These are phyloP conservation scores for Aspergillus tamarii DNA, from an alignment of 2,329 filamentous ascomycete species.

Conservation along the genomic window DNA sequence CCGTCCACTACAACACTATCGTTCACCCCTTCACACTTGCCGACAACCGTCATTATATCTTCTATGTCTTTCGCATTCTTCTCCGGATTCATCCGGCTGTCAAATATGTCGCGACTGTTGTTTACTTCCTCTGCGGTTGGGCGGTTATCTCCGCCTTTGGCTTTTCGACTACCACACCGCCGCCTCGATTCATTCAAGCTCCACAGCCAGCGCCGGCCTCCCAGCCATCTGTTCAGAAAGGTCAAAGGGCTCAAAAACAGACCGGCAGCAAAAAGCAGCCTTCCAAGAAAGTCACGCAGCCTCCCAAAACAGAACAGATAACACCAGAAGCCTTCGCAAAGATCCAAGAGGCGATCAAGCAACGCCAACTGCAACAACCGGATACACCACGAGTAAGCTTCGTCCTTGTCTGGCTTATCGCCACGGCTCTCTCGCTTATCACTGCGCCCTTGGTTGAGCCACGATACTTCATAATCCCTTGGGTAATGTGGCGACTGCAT, in stretches of 20 bases:
- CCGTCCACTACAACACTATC: constrained; percentile 83
- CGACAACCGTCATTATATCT: constrained; percentile 96
- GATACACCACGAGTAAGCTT: constrained; percentile 52
- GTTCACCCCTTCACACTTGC: constrained; percentile 95
- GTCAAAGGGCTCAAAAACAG: constrained; percentile 23
- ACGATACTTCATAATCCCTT: constrained; percentile 92
- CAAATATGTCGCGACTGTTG: constrained; percentile 68
- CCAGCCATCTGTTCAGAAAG: constrained; percentile 17
- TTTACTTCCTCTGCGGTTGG: constrained; percentile 74
- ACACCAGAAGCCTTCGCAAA: constrained; percentile 32
- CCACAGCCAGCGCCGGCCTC: constrained; percentile 19
- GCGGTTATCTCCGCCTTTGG: constrained; percentile 67
- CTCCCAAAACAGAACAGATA: constrained; percentile 23
- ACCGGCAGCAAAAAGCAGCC: constrained; percentile 25
- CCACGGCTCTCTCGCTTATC: constrained; percentile 76
- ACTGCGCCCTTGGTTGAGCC: constrained; percentile 93
- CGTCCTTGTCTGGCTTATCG: constrained; percentile 64
- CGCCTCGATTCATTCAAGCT: constrained; percentile 25
- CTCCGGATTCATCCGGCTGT: constrained; percentile 67
- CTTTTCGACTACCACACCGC: constrained; percentile 34
- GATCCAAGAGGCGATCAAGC: constrained; percentile 33
- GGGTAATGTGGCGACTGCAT: constrained; percentile 88
- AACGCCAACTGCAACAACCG: constrained; percentile 34
- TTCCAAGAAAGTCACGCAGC: constrained; percentile 21
- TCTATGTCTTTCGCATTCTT: constrained; percentile 88